Conservation (phyloP, 208 protist genomes). For the Histomonas meleagridis region DNA sequence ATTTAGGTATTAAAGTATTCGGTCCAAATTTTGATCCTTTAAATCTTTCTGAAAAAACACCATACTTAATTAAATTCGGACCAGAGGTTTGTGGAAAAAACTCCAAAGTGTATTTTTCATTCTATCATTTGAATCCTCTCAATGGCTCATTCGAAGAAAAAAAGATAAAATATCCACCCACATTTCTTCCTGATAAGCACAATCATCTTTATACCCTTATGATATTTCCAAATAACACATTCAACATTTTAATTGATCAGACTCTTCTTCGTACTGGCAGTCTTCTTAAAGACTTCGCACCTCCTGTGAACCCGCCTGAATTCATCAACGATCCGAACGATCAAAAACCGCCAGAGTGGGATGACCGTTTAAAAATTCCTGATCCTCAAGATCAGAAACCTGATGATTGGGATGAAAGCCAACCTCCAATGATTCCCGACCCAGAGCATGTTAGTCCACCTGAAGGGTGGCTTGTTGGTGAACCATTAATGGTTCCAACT, state of each 20-base stretch:
- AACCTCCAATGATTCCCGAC: slow-evolving; percentile 42
- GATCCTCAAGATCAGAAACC: slow-evolving; percentile 48
- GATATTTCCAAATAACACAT: slow-evolving; percentile 43
- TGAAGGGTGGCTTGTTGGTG: slow-evolving; percentile 44
- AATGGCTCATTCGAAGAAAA: slow-evolving; percentile 30
- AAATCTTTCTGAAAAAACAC: slow-evolving; percentile 36
- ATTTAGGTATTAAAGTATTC: background rate
- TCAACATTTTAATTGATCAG: slow-evolving; percentile 46
- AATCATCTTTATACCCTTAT: slow-evolving; percentile 48
- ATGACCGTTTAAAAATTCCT: slow-evolving; percentile 41
- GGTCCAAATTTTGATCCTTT: background rate
- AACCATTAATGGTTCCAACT: slow-evolving; percentile 40
- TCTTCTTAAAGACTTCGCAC: slow-evolving; percentile 30
- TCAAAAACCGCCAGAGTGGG: slow-evolving; percentile 43
- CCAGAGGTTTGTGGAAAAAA: slow-evolving; percentile 47
- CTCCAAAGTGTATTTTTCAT: slow-evolving; percentile 47
- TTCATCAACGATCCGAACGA: slow-evolving; percentile 30
- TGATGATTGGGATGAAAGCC: slow-evolving; percentile 36
- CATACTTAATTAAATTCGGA: slow-evolving; percentile 52
- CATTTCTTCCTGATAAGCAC: slow-evolving; percentile 37
- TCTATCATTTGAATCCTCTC: background rate
- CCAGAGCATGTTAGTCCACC: background rate
- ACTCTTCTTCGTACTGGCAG: slow-evolving; percentile 37
- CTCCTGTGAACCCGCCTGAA: background rate
- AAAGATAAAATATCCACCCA: slow-evolving; percentile 14